Conservation (phyloP, 805 yeast genomes). For the Metschnikowia orientalis region DNA sequence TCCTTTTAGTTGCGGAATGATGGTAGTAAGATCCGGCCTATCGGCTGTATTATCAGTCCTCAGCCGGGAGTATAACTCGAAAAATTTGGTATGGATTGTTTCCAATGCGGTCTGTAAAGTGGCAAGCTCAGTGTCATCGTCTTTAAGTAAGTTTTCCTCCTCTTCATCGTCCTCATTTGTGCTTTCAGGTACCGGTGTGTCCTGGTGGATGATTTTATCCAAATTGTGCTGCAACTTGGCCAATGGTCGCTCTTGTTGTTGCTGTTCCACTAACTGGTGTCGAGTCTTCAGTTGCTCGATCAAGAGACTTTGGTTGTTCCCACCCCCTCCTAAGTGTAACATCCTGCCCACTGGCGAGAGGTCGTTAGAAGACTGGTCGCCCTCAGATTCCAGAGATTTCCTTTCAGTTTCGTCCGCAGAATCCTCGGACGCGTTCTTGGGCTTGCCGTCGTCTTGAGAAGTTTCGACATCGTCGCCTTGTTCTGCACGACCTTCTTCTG, state of each 20-base stretch:
- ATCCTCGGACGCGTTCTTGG: no score
- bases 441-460: no score
- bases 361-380: no score
- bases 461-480: no score
- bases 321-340: constrained; percentile 48
- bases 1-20: constrained; percentile 71
- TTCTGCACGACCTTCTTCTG: no score
- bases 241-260: constrained; percentile 76
- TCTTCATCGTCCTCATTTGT: constrained; percentile 28
- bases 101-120: constrained; percentile 59
- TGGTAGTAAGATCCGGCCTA: constrained; percentile 60
- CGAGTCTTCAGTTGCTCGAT: constrained; percentile 59
- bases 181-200: constrained; percentile 21
- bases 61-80: constrained; percentile 19
- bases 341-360: constrained; percentile 47
- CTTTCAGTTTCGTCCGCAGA: no score
- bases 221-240: constrained; percentile 77
- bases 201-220: constrained; percentile 44
- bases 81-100: constrained; percentile 66
- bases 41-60: constrained; percentile 10
- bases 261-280: constrained; percentile 69
- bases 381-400: no score
- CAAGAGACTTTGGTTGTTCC: constrained; percentile 44
- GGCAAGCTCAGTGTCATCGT: constrained; percentile 75
- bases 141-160: constrained; percentile 55